Percentiles rank a stretch among this genome's conserved stretches.
phyloP scores from a whole-genome alignment of 148 eudicot species.

The Polygonum maritimum region DNA sequence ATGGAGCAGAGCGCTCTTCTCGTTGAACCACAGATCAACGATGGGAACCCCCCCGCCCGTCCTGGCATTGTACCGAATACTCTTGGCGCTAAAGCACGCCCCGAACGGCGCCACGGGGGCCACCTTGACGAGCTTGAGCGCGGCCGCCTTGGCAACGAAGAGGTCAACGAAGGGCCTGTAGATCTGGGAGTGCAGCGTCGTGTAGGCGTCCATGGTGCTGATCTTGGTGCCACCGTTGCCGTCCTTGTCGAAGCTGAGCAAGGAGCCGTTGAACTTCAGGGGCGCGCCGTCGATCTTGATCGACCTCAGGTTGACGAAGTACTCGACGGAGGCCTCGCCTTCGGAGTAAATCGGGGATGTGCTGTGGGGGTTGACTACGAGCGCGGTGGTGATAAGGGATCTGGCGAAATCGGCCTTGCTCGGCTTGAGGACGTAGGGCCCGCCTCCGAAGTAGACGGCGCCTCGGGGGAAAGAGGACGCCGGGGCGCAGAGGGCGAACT shows the following conservation, averaged over 20 bases:
- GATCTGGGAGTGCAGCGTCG: slow-evolving; percentile 24
- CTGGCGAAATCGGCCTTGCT: slow-evolving; percentile 10
- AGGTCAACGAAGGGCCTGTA: slow-evolving; percentile 20
- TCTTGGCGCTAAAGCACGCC: slow-evolving; percentile 26
- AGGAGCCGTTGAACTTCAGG: background rate
- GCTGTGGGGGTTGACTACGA: slow-evolving; percentile 10
- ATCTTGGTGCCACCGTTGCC: slow-evolving; percentile 11
- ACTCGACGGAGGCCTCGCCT: slow-evolving; percentile 13
- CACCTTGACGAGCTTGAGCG: slow-evolving; percentile 19
- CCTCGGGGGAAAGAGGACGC: slow-evolving; percentile 15
- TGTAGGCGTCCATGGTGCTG: slow-evolving; percentile 27
- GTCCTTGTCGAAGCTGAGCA: background rate
- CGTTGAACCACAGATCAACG: slow-evolving; percentile 25
- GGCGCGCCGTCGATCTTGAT: slow-evolving; percentile 5
- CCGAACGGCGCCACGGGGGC: slow-evolving; percentile 26
- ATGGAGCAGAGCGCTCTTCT: slow-evolving; percentile 14
- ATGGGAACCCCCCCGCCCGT: slow-evolving; percentile 23
- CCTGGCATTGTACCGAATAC: slow-evolving; percentile 10
- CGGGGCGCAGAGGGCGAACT: slow-evolving; percentile 15
- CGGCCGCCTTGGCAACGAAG: slow-evolving; percentile 19
- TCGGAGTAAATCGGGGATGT: slow-evolving; percentile 3
- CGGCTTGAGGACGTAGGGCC: slow-evolving; percentile 30
- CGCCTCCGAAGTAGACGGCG: slow-evolving; percentile 38
- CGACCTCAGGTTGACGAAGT: slow-evolving; percentile 9
- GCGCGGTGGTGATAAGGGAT: background rate